Base-by-base conservation (phyloP, 768 basidiomycete genomes). In the Amanita molliuscula region DNA sequence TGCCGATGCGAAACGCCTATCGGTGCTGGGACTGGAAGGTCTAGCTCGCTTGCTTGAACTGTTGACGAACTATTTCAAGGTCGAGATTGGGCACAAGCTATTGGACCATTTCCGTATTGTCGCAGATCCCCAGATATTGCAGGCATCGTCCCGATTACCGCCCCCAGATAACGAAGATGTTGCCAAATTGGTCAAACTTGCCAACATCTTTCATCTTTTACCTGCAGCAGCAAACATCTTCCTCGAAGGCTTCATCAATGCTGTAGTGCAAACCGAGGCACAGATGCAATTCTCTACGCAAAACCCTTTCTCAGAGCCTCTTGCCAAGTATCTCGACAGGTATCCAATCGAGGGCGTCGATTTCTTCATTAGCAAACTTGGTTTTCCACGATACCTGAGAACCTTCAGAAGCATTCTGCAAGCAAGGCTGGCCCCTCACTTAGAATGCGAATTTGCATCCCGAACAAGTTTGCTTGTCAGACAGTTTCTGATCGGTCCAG, bases 21-120 rank as follows among this genome's bases (percentile, higher is more conserved):
- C 91, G 6, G 88, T 96, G 21, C 79, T 88, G 4, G 94, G 94
- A 8, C 63, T 95, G 50, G 93, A 99, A 63, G 96, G 96, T 3
- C 72, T 99, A 20, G 95, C 94, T 10, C 83, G 95, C 10, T 76
- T 99, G 44, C 72, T 99, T 44, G 92, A 96, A 63, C 77, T 99
- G 6, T 69, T 99, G 49, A 96, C 93, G 34, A 97, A 97, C 64
- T 98, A 99, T 68, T 99, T 99, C 81, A 98, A 97, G 65, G 95
- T 99, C 15, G 96, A 99, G 69, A 98, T 99, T 53, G 96, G 96
- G 0, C 81, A 89, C 64, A 99, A 99, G 67, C 79, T 99, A 6
- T 73, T 99, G 18, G 96, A 98, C 59, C 96, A 99, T 63, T 97
- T 95, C 68, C 83, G 85, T 37, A 81, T 86, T 33, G 84, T 99